phyloP scores from a whole-genome alignment of 2,329 filamentous ascomycete species.

The Gnomoniopsis smithogilvyi region DNA sequence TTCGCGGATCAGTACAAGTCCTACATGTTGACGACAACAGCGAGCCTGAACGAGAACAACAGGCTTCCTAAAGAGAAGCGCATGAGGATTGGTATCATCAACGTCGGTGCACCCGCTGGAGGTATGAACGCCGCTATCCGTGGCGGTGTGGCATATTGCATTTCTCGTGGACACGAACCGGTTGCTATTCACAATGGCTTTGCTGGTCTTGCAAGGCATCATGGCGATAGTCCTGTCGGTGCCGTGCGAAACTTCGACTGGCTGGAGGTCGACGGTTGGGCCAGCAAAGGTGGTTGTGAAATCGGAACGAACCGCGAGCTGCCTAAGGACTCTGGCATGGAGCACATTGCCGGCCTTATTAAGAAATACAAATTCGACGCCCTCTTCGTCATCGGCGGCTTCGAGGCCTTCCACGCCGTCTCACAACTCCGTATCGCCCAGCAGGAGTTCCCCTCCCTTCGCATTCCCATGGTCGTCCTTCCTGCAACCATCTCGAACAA shows the following conservation, averaged over 20 bases:
- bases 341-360: slow-evolving; percentile 77
- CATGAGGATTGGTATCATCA: slow-evolving; percentile 93
- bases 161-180: slow-evolving; percentile 87
- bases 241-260: slow-evolving; percentile 84
- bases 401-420: slow-evolving; percentile 92
- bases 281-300: slow-evolving; percentile 93
- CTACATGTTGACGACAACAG: slow-evolving; percentile 86
- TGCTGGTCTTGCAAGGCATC: slow-evolving; percentile 86
- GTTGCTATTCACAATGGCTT: slow-evolving; percentile 96
- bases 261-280: slow-evolving; percentile 94
- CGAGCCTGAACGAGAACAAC: slow-evolving; percentile 65
- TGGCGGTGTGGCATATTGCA: slow-evolving; percentile 88
- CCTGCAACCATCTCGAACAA: slow-evolving; percentile 99
- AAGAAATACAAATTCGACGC: slow-evolving; percentile 86
- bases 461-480: slow-evolving; percentile 86
- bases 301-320: slow-evolving; percentile 97
- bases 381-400: slow-evolving; percentile 88
- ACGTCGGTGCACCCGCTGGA: slow-evolving; percentile 92
- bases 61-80: slow-evolving; percentile 71
- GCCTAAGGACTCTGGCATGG: slow-evolving; percentile 80
- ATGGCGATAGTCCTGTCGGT: slow-evolving; percentile 75
- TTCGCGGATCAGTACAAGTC: slow-evolving; percentile 90
- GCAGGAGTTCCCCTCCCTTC: slow-evolving; percentile 75
- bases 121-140: slow-evolving; percentile 98
- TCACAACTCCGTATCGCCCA: slow-evolving; percentile 82